These are phyloP conservation scores for Adansonia grandidieri DNA, from an alignment of 441 rosid genomes.

Conservation along the genomic window DNA sequence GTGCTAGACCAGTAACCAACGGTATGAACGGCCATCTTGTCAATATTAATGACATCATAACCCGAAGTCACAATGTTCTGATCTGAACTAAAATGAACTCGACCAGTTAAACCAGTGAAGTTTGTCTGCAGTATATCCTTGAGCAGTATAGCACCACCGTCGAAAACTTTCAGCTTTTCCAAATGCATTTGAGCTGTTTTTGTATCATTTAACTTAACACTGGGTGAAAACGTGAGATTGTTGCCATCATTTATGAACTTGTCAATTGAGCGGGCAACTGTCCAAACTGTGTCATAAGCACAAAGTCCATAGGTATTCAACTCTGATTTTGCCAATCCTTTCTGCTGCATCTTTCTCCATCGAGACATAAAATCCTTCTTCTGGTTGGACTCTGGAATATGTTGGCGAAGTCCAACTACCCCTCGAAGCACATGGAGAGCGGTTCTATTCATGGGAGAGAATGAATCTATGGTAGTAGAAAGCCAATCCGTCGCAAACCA, in stretches of 20 bases:
- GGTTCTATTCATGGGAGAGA: slow-evolving; percentile 39
- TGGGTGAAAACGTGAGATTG: slow-evolving; percentile 62
- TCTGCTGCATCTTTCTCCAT: slow-evolving; percentile 55
- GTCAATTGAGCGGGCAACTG: slow-evolving; percentile 64
- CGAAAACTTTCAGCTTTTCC: slow-evolving; percentile 59
- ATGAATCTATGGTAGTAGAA: slow-evolving; percentile 71
- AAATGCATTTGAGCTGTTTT: slow-evolving; percentile 43
- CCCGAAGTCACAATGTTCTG: slow-evolving; percentile 52
- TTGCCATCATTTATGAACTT: slow-evolving; percentile 49
- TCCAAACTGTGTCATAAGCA: slow-evolving; percentile 93
- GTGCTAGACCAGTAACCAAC: slow-evolving; percentile 75
- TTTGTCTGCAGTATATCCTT: slow-evolving; percentile 55
- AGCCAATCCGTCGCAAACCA: slow-evolving; percentile 97
- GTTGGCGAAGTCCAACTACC: slow-evolving; percentile 73
- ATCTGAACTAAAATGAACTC: slow-evolving; percentile 55
- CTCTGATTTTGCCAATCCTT: slow-evolving; percentile 45
- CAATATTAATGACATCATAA: slow-evolving; percentile 76
- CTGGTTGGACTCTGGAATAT: slow-evolving; percentile 56
- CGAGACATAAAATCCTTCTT: slow-evolving; percentile 50
- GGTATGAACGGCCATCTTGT: slow-evolving; percentile 41
- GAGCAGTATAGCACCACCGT: slow-evolving; percentile 57
- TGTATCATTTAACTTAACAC: slow-evolving; percentile 35
- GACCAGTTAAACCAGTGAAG: slow-evolving; percentile 80
- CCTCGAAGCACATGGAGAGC: slow-evolving; percentile 54
- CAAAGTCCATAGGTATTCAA: slow-evolving; percentile 66